Evolutionary conservation across 768 basidiomycete genomes (phyloP), one percentile per base, ranked within the genome.

Genomic region (Trametes elegans): DNA sequence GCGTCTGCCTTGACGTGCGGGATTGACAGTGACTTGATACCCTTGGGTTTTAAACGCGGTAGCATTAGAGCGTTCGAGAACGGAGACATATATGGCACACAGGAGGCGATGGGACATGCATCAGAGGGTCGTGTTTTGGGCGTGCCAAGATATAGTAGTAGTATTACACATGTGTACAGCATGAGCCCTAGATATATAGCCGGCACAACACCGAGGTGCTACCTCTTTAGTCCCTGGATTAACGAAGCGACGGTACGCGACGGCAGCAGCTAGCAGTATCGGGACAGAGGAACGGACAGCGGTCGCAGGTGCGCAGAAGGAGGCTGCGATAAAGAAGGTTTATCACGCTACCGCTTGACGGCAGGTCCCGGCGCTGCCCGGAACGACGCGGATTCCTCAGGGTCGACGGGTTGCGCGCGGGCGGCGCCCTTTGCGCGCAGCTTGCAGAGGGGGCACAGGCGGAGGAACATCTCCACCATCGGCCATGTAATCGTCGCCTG

Each of bases 401-500:
- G 13, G 8, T 60, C 61, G 14, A 52, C 6, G 9, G 26, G 26
- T 7, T 57, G 40, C 4, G 40, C 35, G 10, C 60, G 53, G 26
- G 44, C n/a, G 11, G 18, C 28, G 16, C 66, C 60, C 58, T 78
- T 79, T 50, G 67, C 70, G 59, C 77, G 73, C 43, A 74, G 55
- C 55, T 72, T 79, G 68, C 78, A 79, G 19, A 76, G 55, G 0
- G 85, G 86, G 61, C 86, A 88, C 36, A 86, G 68, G 28, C 77
- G 78, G 35, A 77, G 72, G 68, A 87, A 88, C 32, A 81, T 77
- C 65, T 88, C 86, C 5, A 81, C 76, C 83, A 88, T 88, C 3
- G 86, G 83, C 85, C 84, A 88, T 7, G 85, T 87, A 50, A 88
- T 78, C 21, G 74, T 74, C 24, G 83, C 79, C 86, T 88, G 40